Evolutionary conservation across 257 asterid species (phyloP), one percentile per base, ranked within the genome.

Genomic region (Solanum appendiculatum): DNA sequence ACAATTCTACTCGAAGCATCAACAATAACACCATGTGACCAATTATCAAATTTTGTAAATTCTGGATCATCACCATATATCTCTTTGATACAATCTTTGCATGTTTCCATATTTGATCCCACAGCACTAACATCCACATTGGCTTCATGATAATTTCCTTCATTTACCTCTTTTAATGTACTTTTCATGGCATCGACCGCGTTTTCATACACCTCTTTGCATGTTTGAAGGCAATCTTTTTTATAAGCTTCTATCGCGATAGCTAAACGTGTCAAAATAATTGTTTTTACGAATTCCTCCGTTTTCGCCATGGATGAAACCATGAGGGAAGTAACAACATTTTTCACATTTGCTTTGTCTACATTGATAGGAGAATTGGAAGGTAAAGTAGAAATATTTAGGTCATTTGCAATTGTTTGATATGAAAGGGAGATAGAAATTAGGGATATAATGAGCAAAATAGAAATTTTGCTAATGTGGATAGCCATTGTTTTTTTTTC

Each of bases 121-220:
- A 74, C 44, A 5, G 91, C 90, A 81, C 91, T 86, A 7, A 90
- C 87, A 81, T 90, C 91, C 15, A 91, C 85, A 60, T 73, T 86
- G 18, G 93, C 93, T 88, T 87, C 89, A 33, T 77, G 37, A 34
- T 87, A 90, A 66, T 91, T 88, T 9, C 93, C 91, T 15, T 86
- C 69, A 13, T 44, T 11, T 4, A 90, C 68, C 68, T 86, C 86
- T 74, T 90, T 85, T 89, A 90, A 18, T 11, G 86, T 90, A 6
- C 37, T 89, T 90, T 89, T 89, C 89, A 89, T 85, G 1, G 91
- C 85, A 6, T 86, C 88, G 5, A 87, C 40, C 8, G 92, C 89
- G 58, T 27, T 72, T 37, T 86, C 90, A 72, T 86, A 89, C 88
- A 86, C 83, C 86, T 90, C 93, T 84, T 51, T 44, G 84, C 93